These are phyloP conservation scores for Crithidia mellificae DNA, from an alignment of 208 protist species.

Conservation along the genomic window DNA sequence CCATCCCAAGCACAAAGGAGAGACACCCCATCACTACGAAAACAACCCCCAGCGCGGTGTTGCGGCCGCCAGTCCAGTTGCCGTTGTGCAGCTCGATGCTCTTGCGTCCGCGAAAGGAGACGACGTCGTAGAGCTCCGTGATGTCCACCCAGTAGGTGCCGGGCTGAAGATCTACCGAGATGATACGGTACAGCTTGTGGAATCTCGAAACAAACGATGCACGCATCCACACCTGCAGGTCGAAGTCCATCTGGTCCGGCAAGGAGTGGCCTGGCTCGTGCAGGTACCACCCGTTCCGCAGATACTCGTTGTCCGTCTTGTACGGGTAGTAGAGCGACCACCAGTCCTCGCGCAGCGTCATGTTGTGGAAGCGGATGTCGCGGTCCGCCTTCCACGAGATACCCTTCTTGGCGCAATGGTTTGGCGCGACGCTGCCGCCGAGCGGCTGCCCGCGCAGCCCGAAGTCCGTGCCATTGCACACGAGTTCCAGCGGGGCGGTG, in stretches of 20 bases:
- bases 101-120: constrained; percentile 94
- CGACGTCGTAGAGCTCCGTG: constrained; percentile 93
- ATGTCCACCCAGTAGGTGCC: constrained; percentile 84
- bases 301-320: constrained; percentile 68
- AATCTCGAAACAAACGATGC: constrained; percentile 93
- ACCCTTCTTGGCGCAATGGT: constrained; percentile 71
- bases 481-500: constrained; percentile 35
- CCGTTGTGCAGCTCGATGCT: constrained; percentile 88
- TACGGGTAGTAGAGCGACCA: constrained; percentile 79
- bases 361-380: constrained; percentile 80
- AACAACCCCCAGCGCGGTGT: constrained; percentile 50
- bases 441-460: constrained; percentile 48
- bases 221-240: constrained; percentile 98
- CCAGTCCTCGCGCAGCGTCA: constrained; percentile 40
- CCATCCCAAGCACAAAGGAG: constrained; percentile 55
- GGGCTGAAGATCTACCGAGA: constrained; percentile 71
- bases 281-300: constrained; percentile 83
- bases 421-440: constrained; percentile 38
- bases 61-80: constrained; percentile 63
- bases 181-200: constrained; percentile 95
- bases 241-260: constrained; percentile 86
- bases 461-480: constrained; percentile 82
- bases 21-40: constrained; percentile 65
- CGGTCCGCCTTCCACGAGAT: constrained; percentile 94
- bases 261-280: constrained; percentile 82